These are phyloP conservation scores for Azolla pinnata DNA, from an alignment of 75 land plant species.

Conservation along the genomic window DNA sequence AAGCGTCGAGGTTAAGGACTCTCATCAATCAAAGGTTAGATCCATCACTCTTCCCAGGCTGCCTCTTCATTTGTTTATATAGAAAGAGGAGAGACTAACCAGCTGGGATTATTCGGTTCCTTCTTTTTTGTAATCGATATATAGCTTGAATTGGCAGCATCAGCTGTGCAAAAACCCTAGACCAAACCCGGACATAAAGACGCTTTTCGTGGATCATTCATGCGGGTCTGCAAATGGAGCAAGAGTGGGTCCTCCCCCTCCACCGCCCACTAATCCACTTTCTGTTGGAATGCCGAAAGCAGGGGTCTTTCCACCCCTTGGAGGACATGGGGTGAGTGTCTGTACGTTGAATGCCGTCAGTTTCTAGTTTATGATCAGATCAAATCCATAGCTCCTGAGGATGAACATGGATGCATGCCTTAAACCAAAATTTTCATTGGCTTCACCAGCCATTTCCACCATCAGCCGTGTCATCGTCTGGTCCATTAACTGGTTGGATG, in stretches of 20 bases:
- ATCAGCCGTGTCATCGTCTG: conserved; percentile 44
- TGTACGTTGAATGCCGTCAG: neutral
- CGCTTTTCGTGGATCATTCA: conserved; percentile 73
- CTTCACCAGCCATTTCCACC: conserved; percentile 62
- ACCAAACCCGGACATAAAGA: conserved; percentile 84
- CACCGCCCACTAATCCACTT: conserved; percentile 51
- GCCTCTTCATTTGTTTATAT: no score
- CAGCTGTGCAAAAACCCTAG: conserved; percentile 88
- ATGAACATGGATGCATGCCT: neutral
- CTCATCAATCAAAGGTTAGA: conserved; percentile 70
- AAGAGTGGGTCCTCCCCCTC: conserved; percentile 69
- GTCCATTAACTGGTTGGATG: conserved; percentile 82
- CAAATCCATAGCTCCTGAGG: neutral
- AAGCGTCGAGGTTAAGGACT: conserved; percentile 54
- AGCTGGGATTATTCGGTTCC: neutral
- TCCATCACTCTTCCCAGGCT: no score
- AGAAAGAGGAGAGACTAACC: no score
- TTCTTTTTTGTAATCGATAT: conserved; percentile 5
- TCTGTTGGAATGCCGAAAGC: conserved; percentile 39
- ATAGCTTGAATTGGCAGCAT: conserved; percentile 91
- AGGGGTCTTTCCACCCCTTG: conserved; percentile 57
- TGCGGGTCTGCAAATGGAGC: conserved; percentile 89
- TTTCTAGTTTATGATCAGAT: neutral
- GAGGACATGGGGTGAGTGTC: conserved; percentile 51
- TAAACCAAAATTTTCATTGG: conserved; percentile 1